Percentiles rank a stretch among this genome's conserved stretches.
Conservation (phyloP, 1,284 basidiomycete species). For the Cryptococcus sp. region DNA sequence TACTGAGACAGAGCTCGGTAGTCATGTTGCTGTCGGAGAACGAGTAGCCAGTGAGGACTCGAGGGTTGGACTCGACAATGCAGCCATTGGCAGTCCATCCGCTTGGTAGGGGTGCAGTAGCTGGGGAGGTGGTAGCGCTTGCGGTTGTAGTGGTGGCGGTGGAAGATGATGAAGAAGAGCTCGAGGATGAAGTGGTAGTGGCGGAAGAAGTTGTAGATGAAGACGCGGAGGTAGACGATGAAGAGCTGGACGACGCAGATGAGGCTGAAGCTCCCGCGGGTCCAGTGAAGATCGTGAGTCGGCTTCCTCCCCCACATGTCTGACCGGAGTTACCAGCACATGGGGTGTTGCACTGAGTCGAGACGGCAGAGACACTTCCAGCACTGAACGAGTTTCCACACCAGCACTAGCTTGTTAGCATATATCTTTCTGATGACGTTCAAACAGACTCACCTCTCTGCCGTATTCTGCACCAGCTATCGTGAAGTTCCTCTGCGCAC, state of each 20-base stretch:
- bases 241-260: neutral
- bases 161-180: conserved; percentile 1
- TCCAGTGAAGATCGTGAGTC: conserved; percentile 17
- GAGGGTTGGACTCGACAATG: conserved; percentile 9
- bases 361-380: conserved; percentile 8
- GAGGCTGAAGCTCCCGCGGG: conserved; percentile 5
- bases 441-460: conserved; percentile 6
- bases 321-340: conserved; percentile 30
- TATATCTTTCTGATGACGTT: too few relatives aligned
- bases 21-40: conserved; percentile 14
- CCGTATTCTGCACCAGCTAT: conserved; percentile 33
- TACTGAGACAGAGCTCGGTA: conserved; percentile 17
- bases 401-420: conserved; percentile 17
- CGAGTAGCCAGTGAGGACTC: conserved; percentile 5
- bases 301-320: conserved; percentile 35
- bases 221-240: neutral
- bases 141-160: conserved; percentile 4
- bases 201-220: neutral
- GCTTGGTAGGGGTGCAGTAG: conserved; percentile 9
- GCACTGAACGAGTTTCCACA: conserved; percentile 29
- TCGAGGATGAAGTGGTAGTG: neutral
- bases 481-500: conserved; percentile 20
- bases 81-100: conserved; percentile 26
- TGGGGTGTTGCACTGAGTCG: conserved; percentile 21
- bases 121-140: conserved; percentile 5